phyloP scores from a whole-genome alignment of 352 stramenopile species.

The Saprolegnia diclina region DNA sequence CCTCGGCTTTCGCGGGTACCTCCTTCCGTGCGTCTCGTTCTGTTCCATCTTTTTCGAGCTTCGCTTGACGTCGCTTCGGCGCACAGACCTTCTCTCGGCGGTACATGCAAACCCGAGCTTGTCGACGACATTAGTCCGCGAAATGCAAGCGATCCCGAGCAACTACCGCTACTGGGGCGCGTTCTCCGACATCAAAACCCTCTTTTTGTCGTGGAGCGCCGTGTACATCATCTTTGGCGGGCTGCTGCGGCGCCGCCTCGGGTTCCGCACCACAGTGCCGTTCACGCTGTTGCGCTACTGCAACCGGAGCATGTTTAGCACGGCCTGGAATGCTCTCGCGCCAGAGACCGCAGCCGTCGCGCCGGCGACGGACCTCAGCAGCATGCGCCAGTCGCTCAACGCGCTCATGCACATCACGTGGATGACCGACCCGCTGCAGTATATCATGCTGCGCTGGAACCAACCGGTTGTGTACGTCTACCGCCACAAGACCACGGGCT shows the following conservation, averaged over 20 bases:
- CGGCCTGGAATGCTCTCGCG: not conserved
- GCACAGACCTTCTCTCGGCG: not conserved
- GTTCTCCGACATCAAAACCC: constrained; percentile 1
- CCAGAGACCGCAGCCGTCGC: not conserved
- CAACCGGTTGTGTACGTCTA: not conserved
- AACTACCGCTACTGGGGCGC: constrained; percentile 10
- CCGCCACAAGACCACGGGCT: not conserved
- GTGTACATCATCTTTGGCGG: not conserved
- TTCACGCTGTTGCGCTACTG: not conserved
- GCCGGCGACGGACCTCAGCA: not conserved
- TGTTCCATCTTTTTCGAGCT: not conserved
- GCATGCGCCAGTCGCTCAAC: not conserved
- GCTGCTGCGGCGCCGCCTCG: not conserved
- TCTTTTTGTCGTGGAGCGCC: not conserved
- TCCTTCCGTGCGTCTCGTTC: not conserved
- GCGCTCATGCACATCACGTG: constrained; percentile 10
- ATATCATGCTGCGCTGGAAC: not conserved
- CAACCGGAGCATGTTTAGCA: constrained; percentile 3
- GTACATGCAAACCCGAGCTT: not conserved
- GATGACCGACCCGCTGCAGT: constrained; percentile 6
- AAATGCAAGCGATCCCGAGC: not conserved
- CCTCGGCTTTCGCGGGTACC: constrained; percentile 2
- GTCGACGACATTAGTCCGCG: not conserved
- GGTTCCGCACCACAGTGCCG: not conserved
- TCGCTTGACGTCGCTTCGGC: not conserved